Base-by-base conservation (phyloP, 139 green algal species). In the Micromonas pusilla region DNA sequence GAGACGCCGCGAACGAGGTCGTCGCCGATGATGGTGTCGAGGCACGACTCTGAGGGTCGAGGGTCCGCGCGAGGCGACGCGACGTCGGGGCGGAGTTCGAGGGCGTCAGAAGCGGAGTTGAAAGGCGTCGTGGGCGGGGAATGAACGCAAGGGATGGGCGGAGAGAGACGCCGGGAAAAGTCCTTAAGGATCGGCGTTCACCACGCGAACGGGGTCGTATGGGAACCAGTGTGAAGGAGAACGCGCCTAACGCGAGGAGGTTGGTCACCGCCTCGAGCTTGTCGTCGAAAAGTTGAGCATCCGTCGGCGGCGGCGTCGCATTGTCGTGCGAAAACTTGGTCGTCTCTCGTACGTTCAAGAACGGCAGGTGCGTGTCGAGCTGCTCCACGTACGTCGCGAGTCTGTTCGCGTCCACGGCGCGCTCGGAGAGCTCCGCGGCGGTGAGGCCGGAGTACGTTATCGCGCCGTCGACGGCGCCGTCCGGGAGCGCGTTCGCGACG, bases 261-360 rank as follows among this genome's bases (percentile, higher is more conserved):
- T 81, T 45, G 33, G 90, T 79, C 16, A 85, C 84, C 62, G 82
- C 80, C 45, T 92, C 86, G n/a, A 89, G 82, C 33, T 84, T 81
- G 32, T 76, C 53, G 16, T 32, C 45, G 60, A 77, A 20, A 23
- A 85, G 34, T 30, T 79, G 45, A 26, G 76, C 83, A 30, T 73
- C 70, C 20, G 23, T 64, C 53, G 52, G 52, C 30, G 33, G 38
- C 21, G 70, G 54, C 26, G 26, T 53, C 79, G 88, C 83, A 60
- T 84, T 88, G 30, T 83, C 76, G 39, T 89, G 81, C 23, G 83
- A 85, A 86, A 96, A 95, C 65, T 90, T 73, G 31, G 92, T 66
- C 2, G 91, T 94, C 82, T 97, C 90, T 26, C 85, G 65, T 3
- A 94, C 88, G 19, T 82, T 92, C 26, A 93, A 79, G 28, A 79